A percentile compares a stretch with the other conserved stretches of the same genome.
phyloP scores from a whole-genome alignment of 768 basidiomycete species.

The Rhizopogon vesiculosus region DNA sequence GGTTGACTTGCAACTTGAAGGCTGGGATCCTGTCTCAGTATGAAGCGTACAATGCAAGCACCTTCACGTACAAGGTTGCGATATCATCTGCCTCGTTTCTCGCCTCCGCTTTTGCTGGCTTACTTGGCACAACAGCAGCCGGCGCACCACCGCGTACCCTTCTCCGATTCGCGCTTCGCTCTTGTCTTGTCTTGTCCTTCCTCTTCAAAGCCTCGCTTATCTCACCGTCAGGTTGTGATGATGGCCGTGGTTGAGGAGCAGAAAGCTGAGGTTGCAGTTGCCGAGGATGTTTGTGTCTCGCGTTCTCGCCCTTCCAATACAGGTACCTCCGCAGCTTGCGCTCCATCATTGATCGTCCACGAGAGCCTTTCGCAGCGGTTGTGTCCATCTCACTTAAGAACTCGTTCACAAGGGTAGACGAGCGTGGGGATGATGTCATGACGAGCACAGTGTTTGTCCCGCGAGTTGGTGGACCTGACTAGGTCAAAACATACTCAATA shows the following conservation, averaged over 20 bases:
- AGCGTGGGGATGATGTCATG: slow-evolving; percentile 81
- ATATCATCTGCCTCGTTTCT: slow-evolving; percentile 35
- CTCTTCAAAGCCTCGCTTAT: slow-evolving; percentile 73
- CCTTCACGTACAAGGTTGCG: slow-evolving; percentile 50
- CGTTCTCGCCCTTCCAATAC: slow-evolving; percentile 68
- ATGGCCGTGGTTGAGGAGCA: slow-evolving; percentile 10
- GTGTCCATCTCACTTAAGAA: slow-evolving; percentile 67
- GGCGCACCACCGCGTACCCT: slow-evolving; percentile 73
- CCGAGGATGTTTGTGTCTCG: slow-evolving; percentile 16
- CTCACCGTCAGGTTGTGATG: slow-evolving; percentile 26
- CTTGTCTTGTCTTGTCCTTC: slow-evolving; percentile 65
- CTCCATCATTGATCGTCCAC: slow-evolving; percentile 78
- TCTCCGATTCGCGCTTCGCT: slow-evolving; percentile 59
- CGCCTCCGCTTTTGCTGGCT: slow-evolving; percentile 8
- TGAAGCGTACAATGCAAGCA: not conserved
- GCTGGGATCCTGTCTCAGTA: slow-evolving; percentile 4
- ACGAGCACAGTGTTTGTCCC: slow-evolving; percentile 78
- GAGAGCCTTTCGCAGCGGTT: slow-evolving; percentile 50
- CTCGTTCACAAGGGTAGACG: slow-evolving; percentile 69
- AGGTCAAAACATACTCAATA: not conserved
- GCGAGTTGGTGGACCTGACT: slow-evolving; percentile 22
- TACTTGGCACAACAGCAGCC: slow-evolving; percentile 6
- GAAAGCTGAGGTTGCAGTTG: not conserved
- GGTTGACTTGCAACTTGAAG: slow-evolving; percentile 12
- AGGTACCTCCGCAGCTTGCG: slow-evolving; percentile 67